A percentile compares a stretch with the other conserved stretches of the same genome.
Conservation (phyloP, 331 rosid genomes). For the Ulmus americana region DNA sequence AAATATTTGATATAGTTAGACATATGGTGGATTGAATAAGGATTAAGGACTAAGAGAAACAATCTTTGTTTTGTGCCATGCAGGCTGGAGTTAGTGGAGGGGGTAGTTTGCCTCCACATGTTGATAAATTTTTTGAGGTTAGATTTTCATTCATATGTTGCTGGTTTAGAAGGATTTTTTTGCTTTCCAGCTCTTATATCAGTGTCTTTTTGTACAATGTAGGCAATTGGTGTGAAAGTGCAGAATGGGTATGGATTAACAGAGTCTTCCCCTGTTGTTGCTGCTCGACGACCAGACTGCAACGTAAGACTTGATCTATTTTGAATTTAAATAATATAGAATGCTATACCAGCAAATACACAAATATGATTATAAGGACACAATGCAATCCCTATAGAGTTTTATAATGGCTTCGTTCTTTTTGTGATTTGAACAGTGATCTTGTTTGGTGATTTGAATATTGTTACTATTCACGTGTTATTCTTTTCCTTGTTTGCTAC, state of each 20-base stretch:
- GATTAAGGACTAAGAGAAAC: conserved; percentile 12
- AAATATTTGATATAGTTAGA: conserved; percentile 16
- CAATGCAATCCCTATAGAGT: neutral
- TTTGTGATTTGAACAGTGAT: too few species aligned
- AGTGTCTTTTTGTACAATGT: conserved; percentile 23
- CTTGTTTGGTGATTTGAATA: too few species aligned
- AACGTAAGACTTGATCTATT: conserved; percentile 50
- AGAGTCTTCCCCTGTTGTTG: conserved; percentile 75
- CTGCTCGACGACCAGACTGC: conserved; percentile 66
- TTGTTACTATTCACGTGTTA: too few species aligned
- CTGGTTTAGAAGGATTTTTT: conserved; percentile 4
- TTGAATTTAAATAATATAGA: neutral
- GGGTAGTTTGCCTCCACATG: conserved; percentile 69
- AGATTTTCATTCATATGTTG: conserved; percentile 12
- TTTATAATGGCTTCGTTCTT: too few species aligned
- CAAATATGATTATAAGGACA: neutral
- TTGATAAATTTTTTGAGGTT: conserved; percentile 89
- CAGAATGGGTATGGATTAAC: conserved; percentile 97
- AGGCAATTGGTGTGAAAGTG: conserved; percentile 80
- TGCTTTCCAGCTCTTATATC: conserved; percentile 5
- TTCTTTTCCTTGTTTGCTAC: neutral
- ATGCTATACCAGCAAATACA: neutral
- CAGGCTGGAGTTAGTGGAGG: conserved; percentile 98
- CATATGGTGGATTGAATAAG: conserved; percentile 21
- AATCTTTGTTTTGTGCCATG: conserved; percentile 30